Percentiles rank a stretch among this genome's conserved stretches.
Conservation (phyloP, 2,329 filamentous ascomycete species). For the Metarhizium sp. region DNA sequence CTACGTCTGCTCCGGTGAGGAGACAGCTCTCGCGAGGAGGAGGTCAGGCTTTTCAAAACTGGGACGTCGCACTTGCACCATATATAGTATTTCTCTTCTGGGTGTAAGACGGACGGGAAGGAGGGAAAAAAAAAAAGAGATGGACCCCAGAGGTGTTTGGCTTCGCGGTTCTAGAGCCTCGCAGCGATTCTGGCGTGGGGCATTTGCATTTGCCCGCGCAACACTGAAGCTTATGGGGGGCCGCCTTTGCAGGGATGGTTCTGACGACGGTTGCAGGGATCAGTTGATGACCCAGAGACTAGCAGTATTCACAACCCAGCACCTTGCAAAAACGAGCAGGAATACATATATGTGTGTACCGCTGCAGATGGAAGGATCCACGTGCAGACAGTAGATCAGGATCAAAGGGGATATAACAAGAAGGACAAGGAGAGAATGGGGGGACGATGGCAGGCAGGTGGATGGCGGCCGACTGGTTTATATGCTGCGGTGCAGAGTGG, state of each 20-base stretch:
- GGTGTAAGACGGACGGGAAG: neutral
- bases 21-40: conserved; percentile 3
- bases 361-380: neutral
- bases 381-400: neutral
- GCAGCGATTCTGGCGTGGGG: conserved; percentile 8
- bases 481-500: neutral
- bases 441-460: neutral
- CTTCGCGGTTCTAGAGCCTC: neutral
- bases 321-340: too few species aligned
- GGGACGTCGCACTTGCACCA: neutral
- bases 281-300: neutral
- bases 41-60: neutral
- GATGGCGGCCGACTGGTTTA: neutral
- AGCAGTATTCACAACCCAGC: too few species aligned
- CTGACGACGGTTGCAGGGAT: neutral
- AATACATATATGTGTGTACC: too few species aligned
- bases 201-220: neutral
- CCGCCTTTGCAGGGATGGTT: neutral
- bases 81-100: neutral
- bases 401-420: neutral
- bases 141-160: neutral
- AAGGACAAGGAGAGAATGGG: neutral
- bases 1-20: conserved; percentile 1
- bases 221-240: neutral
- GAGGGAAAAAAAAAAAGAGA: neutral